phyloP scores from a whole-genome alignment of 108 stramenopile genomes.

The Pseudonitzschia delicatissima region DNA sequence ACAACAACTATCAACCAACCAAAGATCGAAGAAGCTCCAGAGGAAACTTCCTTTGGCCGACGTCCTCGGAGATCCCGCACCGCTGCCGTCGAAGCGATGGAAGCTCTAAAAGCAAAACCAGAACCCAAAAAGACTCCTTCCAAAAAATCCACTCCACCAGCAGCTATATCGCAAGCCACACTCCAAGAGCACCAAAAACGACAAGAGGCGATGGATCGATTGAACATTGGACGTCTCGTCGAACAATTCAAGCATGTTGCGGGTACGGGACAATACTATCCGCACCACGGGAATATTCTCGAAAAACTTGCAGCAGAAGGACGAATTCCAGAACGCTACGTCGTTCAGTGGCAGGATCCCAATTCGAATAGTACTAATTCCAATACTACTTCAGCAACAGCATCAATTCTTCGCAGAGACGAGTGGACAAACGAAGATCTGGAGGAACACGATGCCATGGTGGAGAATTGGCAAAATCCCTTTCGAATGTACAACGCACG shows the following conservation, averaged over 20 bases:
- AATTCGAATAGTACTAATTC: not conserved
- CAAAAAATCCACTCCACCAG: not conserved
- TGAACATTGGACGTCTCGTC: constrained; percentile 9
- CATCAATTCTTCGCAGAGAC: not conserved
- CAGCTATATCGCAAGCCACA: not conserved
- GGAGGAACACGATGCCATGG: not conserved
- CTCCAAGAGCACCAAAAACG: not conserved
- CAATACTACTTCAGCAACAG: not conserved
- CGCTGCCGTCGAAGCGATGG: constrained; percentile 3
- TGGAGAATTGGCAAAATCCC: not conserved
- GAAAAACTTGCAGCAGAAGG: constrained; percentile 6
- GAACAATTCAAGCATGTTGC: constrained; percentile 7
- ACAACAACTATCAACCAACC: not conserved
- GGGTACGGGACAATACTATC: constrained; percentile 8
- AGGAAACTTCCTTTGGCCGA: not conserved
- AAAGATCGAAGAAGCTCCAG: not conserved
- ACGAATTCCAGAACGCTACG: constrained; percentile 22
- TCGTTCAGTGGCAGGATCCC: constrained; percentile 12
- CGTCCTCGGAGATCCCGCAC: not conserved
- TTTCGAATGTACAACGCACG: not conserved
- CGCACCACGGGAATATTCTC: constrained; percentile 19
- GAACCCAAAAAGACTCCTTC: not conserved
- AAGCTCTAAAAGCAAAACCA: not conserved
- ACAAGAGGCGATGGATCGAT: not conserved
- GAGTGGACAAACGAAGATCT: constrained; percentile 18